Percentiles rank a stretch among this genome's conserved stretches.
These are phyloP conservation scores for Tubosaeta sp. DNA, from an alignment of 768 basidiomycete genomes.

Conservation along the genomic window DNA sequence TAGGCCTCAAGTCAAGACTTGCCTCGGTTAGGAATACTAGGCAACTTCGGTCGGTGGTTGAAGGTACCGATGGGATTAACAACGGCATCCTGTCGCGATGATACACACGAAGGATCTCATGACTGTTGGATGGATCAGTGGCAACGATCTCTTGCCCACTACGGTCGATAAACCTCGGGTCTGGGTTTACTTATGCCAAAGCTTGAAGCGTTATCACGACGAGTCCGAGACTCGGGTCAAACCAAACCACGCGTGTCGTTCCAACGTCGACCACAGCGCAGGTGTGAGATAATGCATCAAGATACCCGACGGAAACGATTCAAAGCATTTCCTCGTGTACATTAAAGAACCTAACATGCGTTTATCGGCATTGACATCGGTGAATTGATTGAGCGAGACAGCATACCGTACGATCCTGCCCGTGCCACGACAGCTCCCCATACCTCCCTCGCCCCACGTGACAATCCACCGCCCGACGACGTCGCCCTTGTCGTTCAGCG, in stretches of 20 bases:
- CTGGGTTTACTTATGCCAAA: no score
- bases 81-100: not conserved
- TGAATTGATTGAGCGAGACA: not conserved
- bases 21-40: not conserved
- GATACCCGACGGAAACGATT: not conserved
- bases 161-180: no score
- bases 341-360: slow-evolving; percentile 41
- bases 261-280: no score
- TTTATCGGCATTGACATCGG: not conserved
- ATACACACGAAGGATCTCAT: not conserved
- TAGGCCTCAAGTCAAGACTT: not conserved
- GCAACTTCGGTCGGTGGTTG: not conserved
- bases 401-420: slow-evolving; percentile 68
- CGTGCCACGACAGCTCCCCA: slow-evolving; percentile 56
- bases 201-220: no score
- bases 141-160: not conserved
- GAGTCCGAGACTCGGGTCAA: no score
- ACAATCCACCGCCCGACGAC: slow-evolving; percentile 77
- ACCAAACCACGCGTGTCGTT: no score
- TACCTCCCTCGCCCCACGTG: slow-evolving; percentile 62
- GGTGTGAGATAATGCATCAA: not conserved
- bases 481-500: slow-evolving; percentile 50
- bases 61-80: not conserved
- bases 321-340: slow-evolving; percentile 48
- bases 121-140: not conserved